These are phyloP conservation scores for Thuidium tamariscinum DNA, from an alignment of 225 moss, liverwort and hornwort species.

Conservation along the genomic window DNA sequence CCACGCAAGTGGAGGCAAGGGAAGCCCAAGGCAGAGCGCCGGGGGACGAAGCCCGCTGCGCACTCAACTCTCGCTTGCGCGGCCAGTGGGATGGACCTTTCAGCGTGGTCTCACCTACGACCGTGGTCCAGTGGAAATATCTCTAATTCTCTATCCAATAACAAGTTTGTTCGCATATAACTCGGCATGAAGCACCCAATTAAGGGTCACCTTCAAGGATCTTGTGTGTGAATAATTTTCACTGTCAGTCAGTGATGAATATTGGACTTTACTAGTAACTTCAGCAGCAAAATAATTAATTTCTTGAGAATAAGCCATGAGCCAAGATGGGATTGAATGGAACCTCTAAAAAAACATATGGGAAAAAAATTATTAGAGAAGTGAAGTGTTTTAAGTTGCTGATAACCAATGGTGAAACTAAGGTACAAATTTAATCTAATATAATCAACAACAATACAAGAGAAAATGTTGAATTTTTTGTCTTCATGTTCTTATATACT, in stretches of 20 bases:
- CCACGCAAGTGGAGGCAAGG: background rate
- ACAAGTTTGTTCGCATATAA: background rate
- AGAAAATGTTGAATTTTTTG: background rate
- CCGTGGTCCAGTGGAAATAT: background rate
- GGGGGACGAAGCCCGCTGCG: background rate
- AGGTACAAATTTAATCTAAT: too few species aligned
- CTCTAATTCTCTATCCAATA: background rate
- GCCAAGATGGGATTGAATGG: background rate
- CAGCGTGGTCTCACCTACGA: background rate
- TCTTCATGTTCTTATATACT: background rate
- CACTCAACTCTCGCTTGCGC: background rate
- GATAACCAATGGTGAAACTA: too few species aligned
- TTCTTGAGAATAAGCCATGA: rapidly evolving
- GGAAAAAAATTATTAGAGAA: background rate
- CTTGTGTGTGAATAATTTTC: background rate
- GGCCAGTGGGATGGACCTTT: background rate
- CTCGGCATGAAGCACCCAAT: background rate
- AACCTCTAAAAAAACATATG: too few species aligned
- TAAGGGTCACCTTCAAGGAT: background rate
- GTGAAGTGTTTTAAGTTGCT: background rate
- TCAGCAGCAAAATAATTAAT: background rate
- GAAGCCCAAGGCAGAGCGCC: background rate
- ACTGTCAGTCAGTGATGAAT: too few species aligned
- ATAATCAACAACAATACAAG: too few species aligned
- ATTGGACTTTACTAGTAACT: background rate